A percentile compares a stretch with the other conserved stretches of the same genome.
Conservation (phyloP, 2,329 filamentous ascomycete species). For the Ceratocystis alfenasii region DNA sequence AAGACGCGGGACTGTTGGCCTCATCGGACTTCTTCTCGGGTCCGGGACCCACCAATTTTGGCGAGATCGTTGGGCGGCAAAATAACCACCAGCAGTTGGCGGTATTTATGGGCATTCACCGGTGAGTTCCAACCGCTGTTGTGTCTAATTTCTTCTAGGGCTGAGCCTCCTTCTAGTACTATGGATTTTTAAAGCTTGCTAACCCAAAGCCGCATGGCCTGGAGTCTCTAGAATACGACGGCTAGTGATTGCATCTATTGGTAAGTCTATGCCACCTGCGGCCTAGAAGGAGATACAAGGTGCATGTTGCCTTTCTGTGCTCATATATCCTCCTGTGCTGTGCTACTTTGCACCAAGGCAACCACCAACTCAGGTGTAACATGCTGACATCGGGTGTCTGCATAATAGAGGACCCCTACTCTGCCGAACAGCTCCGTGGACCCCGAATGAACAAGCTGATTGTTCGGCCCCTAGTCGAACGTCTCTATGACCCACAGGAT, state of each 20-base stretch:
- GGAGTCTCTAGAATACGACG: conserved; percentile 20
- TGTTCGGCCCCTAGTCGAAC: conserved; percentile 52
- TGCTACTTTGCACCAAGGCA: neutral
- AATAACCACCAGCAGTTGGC: conserved; percentile 15
- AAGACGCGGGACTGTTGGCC: conserved; percentile 13
- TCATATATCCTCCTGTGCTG: neutral
- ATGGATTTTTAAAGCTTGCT: neutral
- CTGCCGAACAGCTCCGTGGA: conserved; percentile 48
- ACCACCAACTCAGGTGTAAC: neutral
- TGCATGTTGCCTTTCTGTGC: neutral
- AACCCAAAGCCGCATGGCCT: neutral
- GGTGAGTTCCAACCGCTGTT: conserved; percentile 17
- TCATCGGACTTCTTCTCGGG: conserved; percentile 13
- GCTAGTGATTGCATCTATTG: conserved; percentile 23
- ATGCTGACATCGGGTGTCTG: neutral
- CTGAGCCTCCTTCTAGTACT: neutral
- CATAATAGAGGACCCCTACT: conserved; percentile 30
- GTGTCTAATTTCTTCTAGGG: neutral
- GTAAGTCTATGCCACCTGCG: conserved; percentile 14
- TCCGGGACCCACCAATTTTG: conserved; percentile 17
- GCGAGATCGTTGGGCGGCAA: conserved; percentile 16
- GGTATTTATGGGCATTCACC: conserved; percentile 23
- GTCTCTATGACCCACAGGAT: conserved; percentile 49
- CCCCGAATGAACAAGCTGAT: conserved; percentile 52
- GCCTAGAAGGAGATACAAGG: neutral